Evolutionary conservation across 345 rosid species (phyloP), one percentile per base, ranked within the genome.

Genomic region (Eucalyptus microcorys): DNA sequence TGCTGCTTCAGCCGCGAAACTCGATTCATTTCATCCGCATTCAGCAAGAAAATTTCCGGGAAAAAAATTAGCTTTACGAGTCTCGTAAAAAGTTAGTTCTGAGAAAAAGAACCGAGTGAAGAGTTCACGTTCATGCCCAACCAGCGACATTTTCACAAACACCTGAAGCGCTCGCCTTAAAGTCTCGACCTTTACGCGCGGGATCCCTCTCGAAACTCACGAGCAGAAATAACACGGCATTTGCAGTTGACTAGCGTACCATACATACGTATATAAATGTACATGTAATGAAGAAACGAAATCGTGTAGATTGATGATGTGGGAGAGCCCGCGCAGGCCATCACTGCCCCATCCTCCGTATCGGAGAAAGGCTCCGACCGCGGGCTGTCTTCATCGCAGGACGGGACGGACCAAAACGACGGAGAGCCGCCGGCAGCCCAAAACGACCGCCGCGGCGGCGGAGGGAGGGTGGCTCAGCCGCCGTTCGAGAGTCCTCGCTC

Each of bases 351-450:
- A 86, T 88, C 90, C 89, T 57, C 7, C 49, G 32, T 85, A 59
- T 30, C 34, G 57, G n/a, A 87, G 53, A 9, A 42, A 86, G 91
- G 93, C 96, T 96, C 96, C 86, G 97, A 92, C 94, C 88, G 95
- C 97, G 91, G 96, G 96, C 96, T 93, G 96, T 95, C 98, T 87
- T 95, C 98, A 96, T 92, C 91, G 93, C 98, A 27, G 94, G 91
- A 91, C 89, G 81, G 92, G 89, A 90, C 91, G 87, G 49, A 16
- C 45, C 34, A 37, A 80, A 27, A 68, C 43, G 55, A 52, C 53
- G 80, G n/a, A 68, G 86, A 94, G 97, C 97, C 94, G 85, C 96
- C 97, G 5, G 89, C 96, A 88, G 91, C 92, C 93, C 85, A 47
- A 89, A 59, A 49, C 90, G 45, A 57, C 66, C 14, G 71, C 14